Evolutionary conservation across 768 basidiomycete genomes (phyloP).

Genomic region (Podaxis sp.): DNA sequence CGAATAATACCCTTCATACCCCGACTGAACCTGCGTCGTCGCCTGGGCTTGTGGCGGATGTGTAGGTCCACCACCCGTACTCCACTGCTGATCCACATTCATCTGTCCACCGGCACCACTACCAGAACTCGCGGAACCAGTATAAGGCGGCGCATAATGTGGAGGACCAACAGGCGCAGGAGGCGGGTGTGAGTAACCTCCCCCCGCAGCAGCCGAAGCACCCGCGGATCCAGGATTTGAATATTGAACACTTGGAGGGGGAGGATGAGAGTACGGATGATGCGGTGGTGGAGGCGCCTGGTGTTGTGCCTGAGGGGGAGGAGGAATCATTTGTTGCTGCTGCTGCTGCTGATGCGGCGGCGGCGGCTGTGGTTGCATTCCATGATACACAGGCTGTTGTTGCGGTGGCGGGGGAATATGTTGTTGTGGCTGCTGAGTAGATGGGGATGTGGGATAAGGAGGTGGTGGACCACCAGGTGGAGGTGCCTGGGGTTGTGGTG

Average conservation of each 20-base stretch:
- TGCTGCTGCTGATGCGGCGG: conserved; percentile 5
- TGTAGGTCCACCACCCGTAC: not conserved
- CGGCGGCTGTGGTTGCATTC: conserved; percentile 16
- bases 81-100: not conserved
- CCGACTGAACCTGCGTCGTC: conserved; percentile 17
- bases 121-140: conserved; percentile 1
- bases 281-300: conserved; percentile 23
- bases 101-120: not conserved
- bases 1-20: conserved; percentile 28
- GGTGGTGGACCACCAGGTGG: conserved; percentile 13
- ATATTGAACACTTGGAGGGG: conserved; percentile 11
- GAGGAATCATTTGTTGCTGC: conserved; percentile 18
- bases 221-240: not conserved
- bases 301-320: conserved; percentile 17
- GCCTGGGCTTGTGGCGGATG: conserved; percentile 19
- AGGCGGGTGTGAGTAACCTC: not conserved
- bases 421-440: conserved; percentile 12
- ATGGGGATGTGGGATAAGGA: conserved; percentile 8
- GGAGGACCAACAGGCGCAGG: conserved; percentile 2
- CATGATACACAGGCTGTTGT: conserved; percentile 11
- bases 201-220: not conserved
- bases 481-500: conserved; percentile 18
- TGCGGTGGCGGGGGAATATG: conserved; percentile 17
- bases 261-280: conserved; percentile 17
- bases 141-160: conserved; percentile 11